Evolutionary conservation across 225 moss, liverwort and hornwort genomes (phyloP), one percentile per base, ranked within the genome.

Genomic region (Bryum argenteum): DNA sequence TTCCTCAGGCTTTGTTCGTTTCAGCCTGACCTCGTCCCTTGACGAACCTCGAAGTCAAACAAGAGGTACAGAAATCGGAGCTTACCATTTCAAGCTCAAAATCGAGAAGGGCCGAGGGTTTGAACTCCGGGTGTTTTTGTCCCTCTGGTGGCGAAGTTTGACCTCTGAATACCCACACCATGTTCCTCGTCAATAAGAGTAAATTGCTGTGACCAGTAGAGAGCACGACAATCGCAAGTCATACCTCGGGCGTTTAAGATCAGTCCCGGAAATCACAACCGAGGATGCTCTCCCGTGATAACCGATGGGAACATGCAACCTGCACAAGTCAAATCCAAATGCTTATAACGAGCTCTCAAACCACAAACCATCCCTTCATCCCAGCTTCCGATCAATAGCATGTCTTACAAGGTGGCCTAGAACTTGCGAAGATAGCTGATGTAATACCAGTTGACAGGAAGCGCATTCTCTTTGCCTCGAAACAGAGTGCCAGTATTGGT

Each of bases 261-360:
- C 74, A 37, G 91, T 83, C 75, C 81, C 93, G 53, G 96, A 92
- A 58, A 89, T 59, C 50, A 90, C 81, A 43, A 97, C 79, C 33
- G 96, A 97, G 71, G 93, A 97, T 54, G 96, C 81, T 76, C 96
- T 76, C 74, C 96, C 96, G 80, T 97, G 93, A 78, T 97, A 97
- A 23, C 85, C 96, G 52, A 97, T 83, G 26, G 93, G 96, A 58
- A 97, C 14, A 63, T 97, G 96, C 70, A 97, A 54, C 96, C 96
- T 97, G 83, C 66, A 58, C 45, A 72, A 79, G 42, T 8, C 33
- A 73, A 55, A 79, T 11, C 39, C 75, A 58, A 22, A 40, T 11
- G 19, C 10, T 50, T n/a, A 22, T 20, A 17, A 51, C 26, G 26
- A 57, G 47, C 20, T 70, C 47, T 70, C 47, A n/a, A 33, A 28